Evolutionary conservation across 352 stramenopile species (phyloP).

Genomic region (Globisporangium paroecandrum): DNA sequence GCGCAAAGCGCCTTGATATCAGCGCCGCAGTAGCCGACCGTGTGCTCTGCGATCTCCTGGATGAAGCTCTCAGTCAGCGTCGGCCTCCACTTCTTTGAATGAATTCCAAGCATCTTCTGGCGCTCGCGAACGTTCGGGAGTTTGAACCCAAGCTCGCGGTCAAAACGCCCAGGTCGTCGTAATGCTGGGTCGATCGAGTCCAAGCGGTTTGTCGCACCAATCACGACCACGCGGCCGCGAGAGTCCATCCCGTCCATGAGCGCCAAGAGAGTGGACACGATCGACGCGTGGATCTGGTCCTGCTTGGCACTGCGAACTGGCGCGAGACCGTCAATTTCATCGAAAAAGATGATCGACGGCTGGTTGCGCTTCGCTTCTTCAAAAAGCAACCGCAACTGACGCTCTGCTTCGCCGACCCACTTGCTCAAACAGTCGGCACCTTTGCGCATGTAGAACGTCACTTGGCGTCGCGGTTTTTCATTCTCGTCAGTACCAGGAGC

Average conservation of each 20-base stretch:
- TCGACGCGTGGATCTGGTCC: constrained; percentile 92
- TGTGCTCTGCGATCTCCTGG: constrained; percentile 77
- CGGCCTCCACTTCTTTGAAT: constrained; percentile 87
- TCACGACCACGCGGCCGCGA: constrained; percentile 93
- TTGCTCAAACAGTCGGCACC: constrained; percentile 89
- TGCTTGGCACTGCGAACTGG: constrained; percentile 91
- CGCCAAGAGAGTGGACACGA: constrained; percentile 91
- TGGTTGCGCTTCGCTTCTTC: constrained; percentile 88
- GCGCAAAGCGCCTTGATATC: constrained; percentile 91
- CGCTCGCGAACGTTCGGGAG: constrained; percentile 81
- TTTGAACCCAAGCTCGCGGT: constrained; percentile 89
- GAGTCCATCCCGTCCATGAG: constrained; percentile 91
- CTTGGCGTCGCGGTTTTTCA: constrained; percentile 39
- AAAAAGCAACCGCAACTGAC: constrained; percentile 89
- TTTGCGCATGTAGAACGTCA: constrained; percentile 95
- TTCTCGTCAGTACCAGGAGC: constrained; percentile 13
- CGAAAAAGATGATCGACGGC: constrained; percentile 95
- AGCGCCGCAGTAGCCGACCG: constrained; percentile 88
- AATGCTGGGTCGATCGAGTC: constrained; percentile 95
- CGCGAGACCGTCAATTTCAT: constrained; percentile 92
- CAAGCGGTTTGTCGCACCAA: constrained; percentile 97
- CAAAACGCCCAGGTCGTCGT: constrained; percentile 91
- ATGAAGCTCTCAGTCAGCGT: constrained; percentile 52
- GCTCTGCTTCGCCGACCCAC: constrained; percentile 91
- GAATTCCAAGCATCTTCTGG: constrained; percentile 85